Base-by-base conservation (phyloP, 345 rosid species). In the Adansonia digitata region DNA sequence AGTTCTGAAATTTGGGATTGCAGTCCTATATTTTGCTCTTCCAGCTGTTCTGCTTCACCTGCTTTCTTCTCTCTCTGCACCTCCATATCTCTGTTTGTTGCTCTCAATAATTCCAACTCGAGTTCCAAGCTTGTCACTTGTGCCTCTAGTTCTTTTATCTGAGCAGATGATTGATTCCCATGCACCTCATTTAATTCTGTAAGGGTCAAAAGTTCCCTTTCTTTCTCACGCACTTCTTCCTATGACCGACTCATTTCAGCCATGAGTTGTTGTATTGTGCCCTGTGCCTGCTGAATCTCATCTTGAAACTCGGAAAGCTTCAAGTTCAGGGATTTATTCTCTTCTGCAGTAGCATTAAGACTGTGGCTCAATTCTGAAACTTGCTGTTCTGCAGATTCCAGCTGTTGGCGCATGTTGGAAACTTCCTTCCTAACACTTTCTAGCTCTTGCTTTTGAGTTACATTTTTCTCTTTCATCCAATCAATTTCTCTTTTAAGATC, bases 381-480 rank as follows among this genome's bases (percentile, higher is more conserved):
- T 75, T 82, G 79, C 78, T 83, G 81, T 74, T 86, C 87, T 42
- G 89, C 78, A 66, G 92, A 87, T 81, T 92, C 96, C 49, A 87
- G 85, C 61, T 81, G 89, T 84, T 86, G 84, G 80, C 82, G 86
- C 69, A 84, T 67, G 51, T 68, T 79, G 73, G 86, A 71, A 81
- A 81, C 74, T 63, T 86, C 84, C 74, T 63, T 86, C 84, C 70
- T 75, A 49, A 78, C 24, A 59, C 74, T 73, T 78, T 81, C 86
- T 26, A 83, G 77, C 80, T 88, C 91, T 76, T 80, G 81, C 72
- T 24, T 81, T 29, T 85, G 84, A 48, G 66, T 56, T 13, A 37
- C 61, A 24, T 85, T 84, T 76, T 85, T 85, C 46, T 77, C 82
- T 52, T 86, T 81, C n/a, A n/a, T n/a, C 83, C 46, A 81, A 81